These are phyloP conservation scores for Chimonanthus salicifolius DNA, from an alignment of 164 flowering plant genomes.

Conservation along the genomic window DNA sequence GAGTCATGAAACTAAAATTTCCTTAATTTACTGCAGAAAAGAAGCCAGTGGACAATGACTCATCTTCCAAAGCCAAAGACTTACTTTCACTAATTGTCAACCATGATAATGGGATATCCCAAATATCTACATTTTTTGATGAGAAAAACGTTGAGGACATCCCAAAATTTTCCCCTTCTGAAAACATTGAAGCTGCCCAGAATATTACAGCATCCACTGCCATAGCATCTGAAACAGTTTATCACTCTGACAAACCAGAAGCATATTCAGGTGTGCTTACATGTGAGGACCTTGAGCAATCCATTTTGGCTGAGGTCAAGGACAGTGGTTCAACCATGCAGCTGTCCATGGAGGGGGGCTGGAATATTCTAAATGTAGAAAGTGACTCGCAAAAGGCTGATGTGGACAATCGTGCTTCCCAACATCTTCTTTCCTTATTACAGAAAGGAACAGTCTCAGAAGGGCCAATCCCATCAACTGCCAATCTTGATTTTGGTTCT, in stretches of 20 bases:
- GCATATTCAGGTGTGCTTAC: conserved; percentile 58
- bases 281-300: conserved; percentile 93
- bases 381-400: conserved; percentile 23
- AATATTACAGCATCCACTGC: conserved; percentile 9
- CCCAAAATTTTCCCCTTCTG: conserved; percentile 15
- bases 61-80: conserved; percentile 45
- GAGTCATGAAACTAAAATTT: conserved; percentile 1
- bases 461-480: conserved; percentile 11
- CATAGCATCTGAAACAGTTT: conserved; percentile 11
- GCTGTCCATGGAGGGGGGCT: conserved; percentile 16
- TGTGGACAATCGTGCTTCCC: conserved; percentile 67
- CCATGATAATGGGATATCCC: conserved; percentile 47
- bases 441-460: conserved; percentile 45
- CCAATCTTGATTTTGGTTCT: conserved; percentile 19
- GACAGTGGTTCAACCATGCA: conserved; percentile 28
- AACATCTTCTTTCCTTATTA: conserved; percentile 78
- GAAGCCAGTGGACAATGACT: conserved; percentile 32
- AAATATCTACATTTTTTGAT: conserved; percentile 23
- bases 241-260: conserved; percentile 24
- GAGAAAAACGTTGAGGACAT: conserved; percentile 13
- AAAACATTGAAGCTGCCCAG: conserved; percentile 22
- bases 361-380: conserved; percentile 21
- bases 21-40: conserved; percentile 44
- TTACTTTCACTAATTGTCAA: conserved; percentile 73
- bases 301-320: conserved; percentile 58